Evolutionary conservation across 331 rosid species (phyloP), one percentile per base, ranked within the genome.

Genomic region (Erythrophleum ivorense): DNA sequence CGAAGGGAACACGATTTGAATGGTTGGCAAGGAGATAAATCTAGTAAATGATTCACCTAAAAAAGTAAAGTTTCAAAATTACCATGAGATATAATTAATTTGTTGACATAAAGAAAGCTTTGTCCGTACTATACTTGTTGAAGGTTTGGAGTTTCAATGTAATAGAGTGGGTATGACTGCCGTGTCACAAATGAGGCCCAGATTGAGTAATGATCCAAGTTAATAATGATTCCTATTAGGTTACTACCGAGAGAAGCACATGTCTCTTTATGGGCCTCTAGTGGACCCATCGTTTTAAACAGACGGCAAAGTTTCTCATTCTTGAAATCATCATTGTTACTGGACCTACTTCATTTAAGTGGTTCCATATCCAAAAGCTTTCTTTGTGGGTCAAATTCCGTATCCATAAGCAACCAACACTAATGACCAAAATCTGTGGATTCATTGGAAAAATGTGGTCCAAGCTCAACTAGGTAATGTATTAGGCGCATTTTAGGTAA

Each of bases 331-430:
- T 87, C 60, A 87, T 84, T 87, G 86, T 75, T 46, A 84, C 5
- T 81, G 82, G 86, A 63, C 90, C 86, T 78, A 84, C 88, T 78
- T 59, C 80, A 87, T 70, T 78, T 81, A 87, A 60, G 84, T 84
- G 77, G 38, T 59, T 67, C 41, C 55, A 84, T 84, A 69, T 80
- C 0, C 2, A 5, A 60, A n/a, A 77, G 57, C 75, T 5, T 11
- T n/a, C 10, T 38, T 9, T 12, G 55, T 24, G 34, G 52, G 34
- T 21, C 75, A 19, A 69, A 69, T 11, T 45, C 38, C 14, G 45
- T 7, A 9, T 6, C 74, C 55, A 45, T 11, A 1, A 21, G 46
- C 58, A 15, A 7, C 6, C 59, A 10, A 46, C 59, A 71, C 29
- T 71, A 21, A 7, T 46, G 18, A 29, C 76, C 76, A 71, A 3